These are phyloP conservation scores for Elaeis guineensis DNA, from an alignment of 176 grass and related monocot species.

Conservation along the genomic window DNA sequence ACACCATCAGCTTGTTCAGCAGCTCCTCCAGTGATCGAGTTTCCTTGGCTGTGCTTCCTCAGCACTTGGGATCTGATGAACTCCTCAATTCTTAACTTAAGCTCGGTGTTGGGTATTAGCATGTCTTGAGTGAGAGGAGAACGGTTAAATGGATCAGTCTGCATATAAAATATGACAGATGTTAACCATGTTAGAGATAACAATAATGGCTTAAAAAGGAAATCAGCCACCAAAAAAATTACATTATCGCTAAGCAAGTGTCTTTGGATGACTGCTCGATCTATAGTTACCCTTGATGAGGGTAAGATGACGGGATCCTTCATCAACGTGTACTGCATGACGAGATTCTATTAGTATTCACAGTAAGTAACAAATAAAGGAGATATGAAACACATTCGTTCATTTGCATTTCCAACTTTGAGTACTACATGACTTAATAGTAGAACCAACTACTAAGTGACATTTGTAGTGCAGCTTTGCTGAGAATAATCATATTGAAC, in stretches of 20 bases:
- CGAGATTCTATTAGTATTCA: too few relatives aligned
- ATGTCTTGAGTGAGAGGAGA: slow-evolving; percentile 95
- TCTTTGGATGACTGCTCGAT: slow-evolving; percentile 82
- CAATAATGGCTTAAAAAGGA: background rate
- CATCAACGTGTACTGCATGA: slow-evolving; percentile 81
- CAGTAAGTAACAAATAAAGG: too few relatives aligned
- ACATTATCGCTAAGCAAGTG: slow-evolving; percentile 92
- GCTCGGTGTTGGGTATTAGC: slow-evolving; percentile 66
- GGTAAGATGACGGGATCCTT: slow-evolving; percentile 95
- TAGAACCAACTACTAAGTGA: too few relatives aligned
- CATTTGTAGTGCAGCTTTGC: too few relatives aligned
- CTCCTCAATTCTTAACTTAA: slow-evolving; percentile 62
- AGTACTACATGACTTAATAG: too few relatives aligned
- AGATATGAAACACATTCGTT: too few relatives aligned
- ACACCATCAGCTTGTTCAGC: slow-evolving; percentile 21
- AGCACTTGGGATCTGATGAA: slow-evolving; percentile 60
- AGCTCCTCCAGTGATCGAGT: slow-evolving; percentile 5
- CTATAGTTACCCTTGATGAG: slow-evolving; percentile 65
- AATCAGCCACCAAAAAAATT: slow-evolving; percentile 14
- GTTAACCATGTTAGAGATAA: background rate
- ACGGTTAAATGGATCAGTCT: slow-evolving; percentile 95
- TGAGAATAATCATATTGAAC: too few relatives aligned
- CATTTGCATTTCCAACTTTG: too few relatives aligned
- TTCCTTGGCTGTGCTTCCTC: slow-evolving; percentile 19
- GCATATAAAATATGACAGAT: background rate